These are phyloP conservation scores for Amphicarpaea edgeworthii DNA, from an alignment of 306 rosid species.

Conservation along the genomic window DNA sequence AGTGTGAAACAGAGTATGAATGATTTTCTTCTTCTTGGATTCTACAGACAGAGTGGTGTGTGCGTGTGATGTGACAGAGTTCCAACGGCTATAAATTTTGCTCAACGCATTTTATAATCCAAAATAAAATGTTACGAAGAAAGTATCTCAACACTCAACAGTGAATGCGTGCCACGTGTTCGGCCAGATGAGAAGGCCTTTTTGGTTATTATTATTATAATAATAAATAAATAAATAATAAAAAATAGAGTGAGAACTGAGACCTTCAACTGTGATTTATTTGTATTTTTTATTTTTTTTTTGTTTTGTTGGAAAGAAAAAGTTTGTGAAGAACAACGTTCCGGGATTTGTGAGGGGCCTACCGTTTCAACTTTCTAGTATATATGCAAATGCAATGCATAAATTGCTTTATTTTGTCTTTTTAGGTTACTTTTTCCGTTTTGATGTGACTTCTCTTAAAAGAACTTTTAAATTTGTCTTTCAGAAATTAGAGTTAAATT, in stretches of 20 bases:
- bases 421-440: not conserved
- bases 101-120: slow-evolving; percentile 12
- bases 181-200: no score
- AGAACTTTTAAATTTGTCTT: not conserved
- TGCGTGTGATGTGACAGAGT: not conserved
- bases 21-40: slow-evolving; percentile 29
- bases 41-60: not conserved
- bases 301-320: not conserved
- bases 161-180: slow-evolving; percentile 12
- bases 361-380: not conserved
- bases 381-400: not conserved
- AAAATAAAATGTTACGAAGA: not conserved
- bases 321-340: not conserved
- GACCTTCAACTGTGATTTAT: not conserved
- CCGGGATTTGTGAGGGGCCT: not conserved
- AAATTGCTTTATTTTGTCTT: not conserved
- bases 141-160: not conserved
- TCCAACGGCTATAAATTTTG: slow-evolving; percentile 53
- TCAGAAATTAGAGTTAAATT: not conserved
- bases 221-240: no score
- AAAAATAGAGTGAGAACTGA: no score
- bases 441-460: not conserved
- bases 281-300: not conserved
- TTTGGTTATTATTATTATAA: no score
- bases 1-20: slow-evolving; percentile 3